Conservation (phyloP, 805 yeast genomes). For the Zygotorulaspora sp. region DNA sequence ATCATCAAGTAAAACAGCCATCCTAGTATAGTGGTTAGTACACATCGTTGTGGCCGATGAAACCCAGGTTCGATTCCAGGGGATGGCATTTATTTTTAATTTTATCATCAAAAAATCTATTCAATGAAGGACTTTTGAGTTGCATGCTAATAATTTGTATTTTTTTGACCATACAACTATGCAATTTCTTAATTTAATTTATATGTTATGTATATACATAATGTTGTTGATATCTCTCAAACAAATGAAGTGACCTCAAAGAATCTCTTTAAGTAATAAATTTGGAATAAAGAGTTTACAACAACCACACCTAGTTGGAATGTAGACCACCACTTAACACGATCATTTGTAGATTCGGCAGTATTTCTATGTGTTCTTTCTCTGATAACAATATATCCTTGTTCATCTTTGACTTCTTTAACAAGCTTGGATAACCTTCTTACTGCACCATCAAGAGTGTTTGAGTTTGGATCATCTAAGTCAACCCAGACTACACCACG, state of each 20-base stretch:
- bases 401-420: conserved; percentile 87
- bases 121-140: too few relatives aligned
- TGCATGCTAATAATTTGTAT: too few relatives aligned
- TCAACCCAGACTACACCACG: conserved; percentile 90
- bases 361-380: conserved; percentile 98
- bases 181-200: conserved; percentile 1
- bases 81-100: conserved; percentile 31
- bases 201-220: conserved; percentile 11
- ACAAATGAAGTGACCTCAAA: conserved; percentile 92
- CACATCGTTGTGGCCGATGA: conserved; percentile 41
- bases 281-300: conserved; percentile 85
- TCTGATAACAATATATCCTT: conserved; percentile 84
- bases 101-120: too few relatives aligned
- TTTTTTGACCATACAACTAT: conserved; percentile 1
- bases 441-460: conserved; percentile 80
- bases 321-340: conserved; percentile 97
- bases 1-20: too few relatives aligned
- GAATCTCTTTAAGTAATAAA: conserved; percentile 87
- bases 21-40: conserved; percentile 42
- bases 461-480: conserved; percentile 66
- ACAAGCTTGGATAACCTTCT: conserved; percentile 69
- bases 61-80: conserved; percentile 43
- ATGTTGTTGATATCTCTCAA: conserved; percentile 31
- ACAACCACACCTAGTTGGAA: conserved; percentile 86
- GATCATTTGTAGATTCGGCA: conserved; percentile 93